These are phyloP conservation scores for Coniella vitis DNA, from an alignment of 2,329 filamentous ascomycete genomes.

Conservation along the genomic window DNA sequence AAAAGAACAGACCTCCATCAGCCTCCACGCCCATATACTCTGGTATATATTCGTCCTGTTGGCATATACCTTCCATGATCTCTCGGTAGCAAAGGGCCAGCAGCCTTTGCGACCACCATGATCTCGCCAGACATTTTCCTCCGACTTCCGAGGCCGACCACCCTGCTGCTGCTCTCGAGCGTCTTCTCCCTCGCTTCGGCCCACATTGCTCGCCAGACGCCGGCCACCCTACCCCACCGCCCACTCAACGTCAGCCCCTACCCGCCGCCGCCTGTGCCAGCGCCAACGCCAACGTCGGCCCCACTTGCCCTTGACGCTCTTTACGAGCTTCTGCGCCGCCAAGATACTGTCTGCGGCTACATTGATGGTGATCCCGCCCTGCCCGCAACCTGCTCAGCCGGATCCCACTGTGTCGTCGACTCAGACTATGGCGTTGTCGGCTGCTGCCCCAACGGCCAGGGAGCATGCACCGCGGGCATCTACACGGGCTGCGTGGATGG, in stretches of 20 bases:
- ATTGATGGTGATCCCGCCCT: constrained; percentile 44
- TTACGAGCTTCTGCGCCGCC: constrained; percentile 26
- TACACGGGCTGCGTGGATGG: constrained; percentile 51
- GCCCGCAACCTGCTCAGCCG: constrained; percentile 50
- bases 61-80: neutral
- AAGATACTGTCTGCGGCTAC: constrained; percentile 52
- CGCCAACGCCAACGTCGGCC: constrained; percentile 34
- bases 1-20: no score
- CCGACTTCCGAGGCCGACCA: constrained; percentile 24
- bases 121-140: constrained; percentile 21
- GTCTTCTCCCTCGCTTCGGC: constrained; percentile 22
- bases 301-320: constrained; percentile 30
- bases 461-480: constrained; percentile 46
- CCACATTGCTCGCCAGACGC: constrained; percentile 21
- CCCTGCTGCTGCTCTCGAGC: constrained; percentile 23
- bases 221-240: constrained; percentile 23
- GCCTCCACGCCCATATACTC: no score
- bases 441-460: constrained; percentile 47
- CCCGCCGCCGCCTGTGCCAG: constrained; percentile 27
- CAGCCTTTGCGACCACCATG: constrained; percentile 6
- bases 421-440: constrained; percentile 42
- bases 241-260: constrained; percentile 27
- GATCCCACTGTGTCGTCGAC: constrained; percentile 53
- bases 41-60: no score
- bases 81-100: neutral